These are phyloP conservation scores for Beauveria pseudobassiana DNA, from an alignment of 2,329 filamentous ascomycete species.

Conservation along the genomic window DNA sequence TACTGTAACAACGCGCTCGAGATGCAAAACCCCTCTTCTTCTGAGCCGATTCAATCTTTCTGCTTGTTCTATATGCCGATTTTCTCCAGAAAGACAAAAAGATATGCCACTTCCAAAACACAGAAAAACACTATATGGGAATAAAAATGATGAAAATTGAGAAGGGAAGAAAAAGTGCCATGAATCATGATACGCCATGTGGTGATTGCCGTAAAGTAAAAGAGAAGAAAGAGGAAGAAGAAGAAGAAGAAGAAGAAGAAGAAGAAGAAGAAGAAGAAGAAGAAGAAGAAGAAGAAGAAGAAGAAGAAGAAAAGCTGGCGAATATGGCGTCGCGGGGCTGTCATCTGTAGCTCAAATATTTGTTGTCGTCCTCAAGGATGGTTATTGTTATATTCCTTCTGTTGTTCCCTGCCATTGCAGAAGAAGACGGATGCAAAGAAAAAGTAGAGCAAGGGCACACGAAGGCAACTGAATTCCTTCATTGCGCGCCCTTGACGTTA, in stretches of 20 bases:
- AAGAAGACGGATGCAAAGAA: neutral
- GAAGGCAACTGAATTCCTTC: conserved; percentile 15
- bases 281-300: neutral
- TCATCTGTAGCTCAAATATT: neutral
- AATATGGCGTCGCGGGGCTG: neutral
- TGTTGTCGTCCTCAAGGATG: neutral
- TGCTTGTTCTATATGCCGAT: conserved; percentile 9
- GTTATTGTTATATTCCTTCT: neutral
- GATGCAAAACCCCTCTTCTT: neutral
- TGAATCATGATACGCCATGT: conserved; percentile 11
- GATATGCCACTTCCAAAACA: neutral
- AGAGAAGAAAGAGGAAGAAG: neutral
- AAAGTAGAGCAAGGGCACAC: neutral
- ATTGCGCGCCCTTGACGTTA: conserved; percentile 49
- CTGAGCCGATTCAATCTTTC: neutral
- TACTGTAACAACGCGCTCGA: neutral
- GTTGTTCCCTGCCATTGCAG: neutral
- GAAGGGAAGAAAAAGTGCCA: conserved; percentile 10
- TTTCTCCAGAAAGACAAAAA: conserved; percentile 5
- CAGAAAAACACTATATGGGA: conserved; percentile 1
- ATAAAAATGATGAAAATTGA: conserved; percentile 10
- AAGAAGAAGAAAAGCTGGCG: neutral
- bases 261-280: too few relatives aligned
- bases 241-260: too few relatives aligned
- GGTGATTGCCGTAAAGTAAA: neutral